Conservation (phyloP, 352 stramenopile genomes). For the Pythium phragmitis region DNA sequence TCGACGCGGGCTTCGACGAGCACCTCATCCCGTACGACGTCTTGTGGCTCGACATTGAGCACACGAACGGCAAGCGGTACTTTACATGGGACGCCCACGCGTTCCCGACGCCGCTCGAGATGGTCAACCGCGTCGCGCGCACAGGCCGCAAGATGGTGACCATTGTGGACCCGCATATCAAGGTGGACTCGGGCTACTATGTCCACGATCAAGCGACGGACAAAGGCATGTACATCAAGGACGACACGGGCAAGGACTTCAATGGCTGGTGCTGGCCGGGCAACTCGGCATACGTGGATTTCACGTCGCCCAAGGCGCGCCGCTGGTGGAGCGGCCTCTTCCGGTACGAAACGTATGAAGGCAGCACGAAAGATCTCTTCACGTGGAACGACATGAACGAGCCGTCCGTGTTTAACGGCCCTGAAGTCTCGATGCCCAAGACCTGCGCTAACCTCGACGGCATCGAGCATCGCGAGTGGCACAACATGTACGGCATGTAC, state of each 20-base stretch:
- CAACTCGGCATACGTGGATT: constrained; percentile 98
- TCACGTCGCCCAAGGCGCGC: constrained; percentile 92
- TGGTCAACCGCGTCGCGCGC: constrained; percentile 92
- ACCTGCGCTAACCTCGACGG: constrained; percentile 89
- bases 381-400: constrained; percentile 99
- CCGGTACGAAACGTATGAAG: constrained; percentile 93
- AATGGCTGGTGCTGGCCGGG: constrained; percentile 99
- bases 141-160: constrained; percentile 98
- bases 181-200: constrained; percentile 94
- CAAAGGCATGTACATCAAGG: constrained; percentile 95
- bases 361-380: constrained; percentile 91
- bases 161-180: constrained; percentile 99
- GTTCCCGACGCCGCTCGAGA: constrained; percentile 94
- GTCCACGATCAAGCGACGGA: constrained; percentile 84
- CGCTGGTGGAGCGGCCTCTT: constrained; percentile 97
- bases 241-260: constrained; percentile 95
- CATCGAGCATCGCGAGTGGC: constrained; percentile 98
- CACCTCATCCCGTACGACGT: constrained; percentile 99
- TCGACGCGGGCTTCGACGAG: constrained; percentile 93
- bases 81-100: constrained; percentile 96
- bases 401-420: constrained; percentile 98
- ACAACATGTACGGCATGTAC: constrained; percentile 99
- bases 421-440: constrained; percentile 99
- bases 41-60: constrained; percentile 99
- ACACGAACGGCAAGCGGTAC: constrained; percentile 98